Evolutionary conservation across 352 stramenopile species (phyloP).

Genomic region (Globisporangium polare): DNA sequence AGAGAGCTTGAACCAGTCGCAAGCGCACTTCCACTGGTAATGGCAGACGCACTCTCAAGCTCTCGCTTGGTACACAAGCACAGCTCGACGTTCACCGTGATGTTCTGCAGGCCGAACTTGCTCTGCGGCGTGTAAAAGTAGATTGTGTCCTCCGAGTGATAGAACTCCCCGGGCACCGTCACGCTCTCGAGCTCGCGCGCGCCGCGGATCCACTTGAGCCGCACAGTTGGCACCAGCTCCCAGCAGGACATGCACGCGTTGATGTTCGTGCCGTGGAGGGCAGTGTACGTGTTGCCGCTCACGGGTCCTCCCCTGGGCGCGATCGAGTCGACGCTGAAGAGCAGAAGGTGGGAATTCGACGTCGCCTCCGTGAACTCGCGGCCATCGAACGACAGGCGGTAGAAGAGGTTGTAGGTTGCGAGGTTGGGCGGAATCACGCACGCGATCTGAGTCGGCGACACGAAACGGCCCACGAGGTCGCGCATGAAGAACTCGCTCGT

Average conservation of each 20-base stretch:
- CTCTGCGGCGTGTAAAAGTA: conserved; percentile 80
- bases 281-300: conserved; percentile 68
- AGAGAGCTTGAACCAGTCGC: neutral
- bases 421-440: conserved; percentile 43
- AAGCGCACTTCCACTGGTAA: neutral
- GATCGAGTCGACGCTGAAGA: conserved; percentile 54
- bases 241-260: conserved; percentile 32
- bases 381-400: conserved; percentile 59
- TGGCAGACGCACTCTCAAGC: neutral
- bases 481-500: conserved; percentile 37
- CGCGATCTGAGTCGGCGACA: conserved; percentile 34
- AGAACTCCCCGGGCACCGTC: conserved; percentile 50
- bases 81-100: conserved; percentile 53
- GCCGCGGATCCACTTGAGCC: conserved; percentile 55
- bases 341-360: conserved; percentile 25
- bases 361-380: conserved; percentile 42
- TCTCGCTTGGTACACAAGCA: conserved; percentile 20
- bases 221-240: conserved; percentile 29
- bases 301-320: conserved; percentile 55
- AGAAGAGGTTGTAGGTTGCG: conserved; percentile 60
- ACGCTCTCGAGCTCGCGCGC: conserved; percentile 58
- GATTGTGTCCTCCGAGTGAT: conserved; percentile 51
- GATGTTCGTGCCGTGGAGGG: conserved; percentile 60
- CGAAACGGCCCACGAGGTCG: conserved; percentile 35
- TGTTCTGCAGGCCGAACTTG: conserved; percentile 69